Percentiles rank a stretch among this genome's conserved stretches.
phyloP scores from a whole-genome alignment of 78 protist genomes.

The Dictyostelium intermedium region DNA sequence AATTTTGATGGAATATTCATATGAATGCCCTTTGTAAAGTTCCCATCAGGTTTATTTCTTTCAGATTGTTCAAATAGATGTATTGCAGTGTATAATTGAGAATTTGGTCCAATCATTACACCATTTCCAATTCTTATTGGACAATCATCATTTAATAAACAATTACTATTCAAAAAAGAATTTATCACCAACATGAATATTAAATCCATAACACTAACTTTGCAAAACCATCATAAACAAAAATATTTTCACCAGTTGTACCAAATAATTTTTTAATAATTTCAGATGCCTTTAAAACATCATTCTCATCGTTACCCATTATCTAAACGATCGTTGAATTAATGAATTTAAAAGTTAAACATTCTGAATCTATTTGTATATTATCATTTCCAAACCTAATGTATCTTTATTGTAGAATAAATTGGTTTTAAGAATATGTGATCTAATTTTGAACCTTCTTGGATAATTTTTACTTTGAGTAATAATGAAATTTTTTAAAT shows the following conservation, averaged over 20 bases:
- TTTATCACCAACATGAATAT: slow-evolving; percentile 46
- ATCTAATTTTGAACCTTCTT: no score
- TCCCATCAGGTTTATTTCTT: slow-evolving; percentile 50
- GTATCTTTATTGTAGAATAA: no score
- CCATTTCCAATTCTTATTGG: slow-evolving; percentile 59
- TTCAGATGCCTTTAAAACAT: neutral
- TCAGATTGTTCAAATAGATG: slow-evolving; percentile 55
- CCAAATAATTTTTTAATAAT: neutral
- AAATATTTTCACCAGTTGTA: neutral
- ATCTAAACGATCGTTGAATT: no score
- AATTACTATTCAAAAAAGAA: slow-evolving; percentile 48
- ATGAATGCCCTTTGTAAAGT: slow-evolving; percentile 15
- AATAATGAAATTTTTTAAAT: no score
- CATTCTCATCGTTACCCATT: no score
- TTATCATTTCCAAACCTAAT: no score
- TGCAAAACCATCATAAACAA: slow-evolving; percentile 56
- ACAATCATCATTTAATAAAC: slow-evolving; percentile 10
- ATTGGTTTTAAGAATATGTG: no score
- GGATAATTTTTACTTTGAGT: no score
- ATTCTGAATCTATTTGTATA: no score
- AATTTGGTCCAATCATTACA: slow-evolving; percentile 73
- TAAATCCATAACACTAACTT: slow-evolving; percentile 80
- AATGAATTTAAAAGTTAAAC: no score
- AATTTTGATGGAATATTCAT: neutral
- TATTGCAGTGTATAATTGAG: slow-evolving; percentile 68